These are phyloP conservation scores for Colletotrichum sp. DNA, from an alignment of 2,329 filamentous ascomycete genomes.

Conservation along the genomic window DNA sequence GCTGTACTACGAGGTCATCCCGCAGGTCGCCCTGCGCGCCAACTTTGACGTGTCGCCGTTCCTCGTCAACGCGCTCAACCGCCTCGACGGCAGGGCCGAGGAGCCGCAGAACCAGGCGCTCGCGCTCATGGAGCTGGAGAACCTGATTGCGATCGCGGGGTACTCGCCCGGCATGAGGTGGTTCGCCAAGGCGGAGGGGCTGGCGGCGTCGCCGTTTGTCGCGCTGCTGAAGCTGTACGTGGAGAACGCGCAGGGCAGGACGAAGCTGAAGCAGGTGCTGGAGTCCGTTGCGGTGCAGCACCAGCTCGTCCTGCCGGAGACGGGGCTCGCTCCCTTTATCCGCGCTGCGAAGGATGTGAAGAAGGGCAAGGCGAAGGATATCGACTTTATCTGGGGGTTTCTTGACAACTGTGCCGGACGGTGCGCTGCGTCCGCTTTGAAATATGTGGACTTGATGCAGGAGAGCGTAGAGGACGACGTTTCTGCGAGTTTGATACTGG, in stretches of 20 bases:
- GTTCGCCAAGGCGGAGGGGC: conserved; percentile 77
- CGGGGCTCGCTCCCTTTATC: conserved; percentile 54
- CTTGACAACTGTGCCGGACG: conserved; percentile 84
- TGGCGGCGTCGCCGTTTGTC: conserved; percentile 73
- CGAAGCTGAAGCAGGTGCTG: conserved; percentile 48
- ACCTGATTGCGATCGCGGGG: conserved; percentile 80
- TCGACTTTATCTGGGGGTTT: conserved; percentile 66
- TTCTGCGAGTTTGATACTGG: conserved; percentile 67
- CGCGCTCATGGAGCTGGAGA: conserved; percentile 76
- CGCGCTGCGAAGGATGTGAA: conserved; percentile 38
- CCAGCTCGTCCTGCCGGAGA: conserved; percentile 63
- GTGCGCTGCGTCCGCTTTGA: conserved; percentile 77
- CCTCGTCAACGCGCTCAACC: conserved; percentile 71
- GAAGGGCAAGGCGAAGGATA: conserved; percentile 26
- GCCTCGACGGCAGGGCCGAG: conserved; percentile 59
- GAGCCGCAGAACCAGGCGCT: conserved; percentile 58
- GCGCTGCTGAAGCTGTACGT: conserved; percentile 62
- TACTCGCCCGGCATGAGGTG: conserved; percentile 87
- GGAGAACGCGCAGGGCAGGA: conserved; percentile 7
- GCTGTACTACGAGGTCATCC: conserved; percentile 85
- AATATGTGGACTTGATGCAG: conserved; percentile 77
- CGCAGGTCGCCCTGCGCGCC: conserved; percentile 79
- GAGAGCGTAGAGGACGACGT: conserved; percentile 41
- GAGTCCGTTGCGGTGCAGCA: conserved; percentile 67
- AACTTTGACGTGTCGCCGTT: conserved; percentile 87